Percentiles rank a stretch among this genome's conserved stretches.
Evolutionary conservation across 495 filamentous ascomycete species (phyloP).

Genomic region (Xylaria bambusicola): DNA sequence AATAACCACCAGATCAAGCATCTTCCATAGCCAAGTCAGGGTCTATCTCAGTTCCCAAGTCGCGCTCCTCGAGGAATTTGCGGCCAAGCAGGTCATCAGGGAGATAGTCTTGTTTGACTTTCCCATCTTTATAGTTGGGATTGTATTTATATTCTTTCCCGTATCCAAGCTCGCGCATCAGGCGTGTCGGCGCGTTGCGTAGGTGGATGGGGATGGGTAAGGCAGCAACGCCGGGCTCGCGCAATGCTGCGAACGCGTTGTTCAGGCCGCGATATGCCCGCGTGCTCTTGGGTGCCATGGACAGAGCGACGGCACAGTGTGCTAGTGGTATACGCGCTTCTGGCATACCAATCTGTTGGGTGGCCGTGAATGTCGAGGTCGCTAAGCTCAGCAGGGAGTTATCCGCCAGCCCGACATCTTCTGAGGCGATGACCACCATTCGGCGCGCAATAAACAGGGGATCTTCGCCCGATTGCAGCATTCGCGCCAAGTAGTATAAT

Average conservation of each 20-base stretch:
- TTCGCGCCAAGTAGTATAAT: conserved; percentile 90
- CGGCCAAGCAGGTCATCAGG: conserved; percentile 69
- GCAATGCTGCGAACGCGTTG: conserved; percentile 71
- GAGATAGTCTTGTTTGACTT: conserved; percentile 85
- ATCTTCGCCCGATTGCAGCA: conserved; percentile 96
- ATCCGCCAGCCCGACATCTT: conserved; percentile 91
- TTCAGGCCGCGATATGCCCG: conserved; percentile 81
- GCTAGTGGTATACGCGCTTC: conserved; percentile 92
- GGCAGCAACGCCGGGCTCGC: conserved; percentile 76
- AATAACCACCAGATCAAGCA: conserved; percentile 16
- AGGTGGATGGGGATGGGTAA: conserved; percentile 84
- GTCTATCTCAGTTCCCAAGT: conserved; percentile 80
- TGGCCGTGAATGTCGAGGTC: conserved; percentile 79
- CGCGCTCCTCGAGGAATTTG: conserved; percentile 76
- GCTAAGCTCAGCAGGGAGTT: conserved; percentile 82
- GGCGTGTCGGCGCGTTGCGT: conserved; percentile 82
- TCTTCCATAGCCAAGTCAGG: conserved; percentile 48
- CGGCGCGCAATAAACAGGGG: conserved; percentile 88
- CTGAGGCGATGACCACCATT: conserved; percentile 87
- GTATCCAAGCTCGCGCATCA: conserved; percentile 92
- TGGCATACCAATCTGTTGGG: conserved; percentile 89
- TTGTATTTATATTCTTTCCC: conserved; percentile 96
- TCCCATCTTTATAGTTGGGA: conserved; percentile 82
- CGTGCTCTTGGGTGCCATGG: conserved; percentile 81
- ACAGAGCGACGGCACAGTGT: conserved; percentile 81